These are phyloP conservation scores for Pythium plurisporium DNA, from an alignment of 352 stramenopile species.

Conservation along the genomic window DNA sequence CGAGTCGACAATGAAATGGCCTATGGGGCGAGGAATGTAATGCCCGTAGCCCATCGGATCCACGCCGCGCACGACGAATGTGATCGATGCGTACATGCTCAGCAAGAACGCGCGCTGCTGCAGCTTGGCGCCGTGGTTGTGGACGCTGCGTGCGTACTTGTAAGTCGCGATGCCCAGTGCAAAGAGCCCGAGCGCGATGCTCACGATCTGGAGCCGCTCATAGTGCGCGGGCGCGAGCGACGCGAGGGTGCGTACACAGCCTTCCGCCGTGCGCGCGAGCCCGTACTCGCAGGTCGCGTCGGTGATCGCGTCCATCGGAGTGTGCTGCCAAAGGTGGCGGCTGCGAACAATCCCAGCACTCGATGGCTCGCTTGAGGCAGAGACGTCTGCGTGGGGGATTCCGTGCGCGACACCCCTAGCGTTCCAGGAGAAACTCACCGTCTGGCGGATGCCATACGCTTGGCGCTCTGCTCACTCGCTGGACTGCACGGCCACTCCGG, in stretches of 20 bases:
- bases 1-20: conserved; percentile 45
- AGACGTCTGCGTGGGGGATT: background rate
- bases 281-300: conserved; percentile 50
- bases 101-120: conserved; percentile 51
- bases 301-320: conserved; percentile 27
- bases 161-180: conserved; percentile 29
- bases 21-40: conserved; percentile 34
- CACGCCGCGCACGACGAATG: conserved; percentile 48
- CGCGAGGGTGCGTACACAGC: conserved; percentile 41
- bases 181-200: conserved; percentile 36
- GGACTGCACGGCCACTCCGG: background rate
- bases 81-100: conserved; percentile 41
- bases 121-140: conserved; percentile 29
- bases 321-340: background rate
- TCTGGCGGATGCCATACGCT: background rate
- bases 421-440: background rate
- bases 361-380: background rate
- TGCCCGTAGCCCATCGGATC: conserved; percentile 52
- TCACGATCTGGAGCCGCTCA: conserved; percentile 32
- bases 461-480: background rate
- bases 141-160: conserved; percentile 40
- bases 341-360: background rate
- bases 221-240: conserved; percentile 33
- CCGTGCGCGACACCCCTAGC: background rate
- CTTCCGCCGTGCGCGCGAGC: conserved; percentile 31